Base-by-base conservation (phyloP, 768 basidiomycete species). In the Tricholoma sp. region DNA sequence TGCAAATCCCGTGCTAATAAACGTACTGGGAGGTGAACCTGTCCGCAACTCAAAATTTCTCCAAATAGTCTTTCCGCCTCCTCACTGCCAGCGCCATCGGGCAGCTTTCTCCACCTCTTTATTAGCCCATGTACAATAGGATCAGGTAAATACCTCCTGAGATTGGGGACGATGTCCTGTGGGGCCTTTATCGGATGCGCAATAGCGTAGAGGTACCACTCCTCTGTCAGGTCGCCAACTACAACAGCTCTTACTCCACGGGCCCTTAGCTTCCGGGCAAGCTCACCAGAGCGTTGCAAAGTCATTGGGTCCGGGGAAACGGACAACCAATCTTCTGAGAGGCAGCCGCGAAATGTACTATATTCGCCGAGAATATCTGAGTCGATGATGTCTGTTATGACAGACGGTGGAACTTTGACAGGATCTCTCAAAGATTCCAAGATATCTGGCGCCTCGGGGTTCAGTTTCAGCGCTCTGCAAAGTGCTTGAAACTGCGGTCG, bases 131-230 rank as follows among this genome's bases (percentile, higher is more conserved):
- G 61, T 4, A 80, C 78, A 34, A 85, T 67, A 9, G 76, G 72
- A 12, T 56, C 65, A 1, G 81, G 77, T 65, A 84, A 88, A 64
- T 86, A 90, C 54, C 88, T 69, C 62, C 76, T 68, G 49, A 91
- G 62, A 60, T 87, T 88, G 8, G 74, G 73, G 28, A 77, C 64
- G 9, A 89, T 72, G 59, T 90, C 88, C 20, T 60, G 60, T 18
- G 75, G 69, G 8, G 73, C 49, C 24, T 24, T 24, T 24, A 89
- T 78, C 0, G 83, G 80, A 65, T 88, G 82, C 4, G 86, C 81
- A 60, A 89, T 83, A 12, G 86, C 80, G 61, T 89, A 90, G 51
- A 89, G 76, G 66, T 83, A 88, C 88, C 88, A 90, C 66, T 91
- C 88, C 61, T 90, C 86, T 13, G 73, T 76, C 50, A 89, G 74